Evolutionary conservation across 129 eudicot genomes (phyloP), one percentile per base, ranked within the genome.

Genomic region (Artemisia argyi): DNA sequence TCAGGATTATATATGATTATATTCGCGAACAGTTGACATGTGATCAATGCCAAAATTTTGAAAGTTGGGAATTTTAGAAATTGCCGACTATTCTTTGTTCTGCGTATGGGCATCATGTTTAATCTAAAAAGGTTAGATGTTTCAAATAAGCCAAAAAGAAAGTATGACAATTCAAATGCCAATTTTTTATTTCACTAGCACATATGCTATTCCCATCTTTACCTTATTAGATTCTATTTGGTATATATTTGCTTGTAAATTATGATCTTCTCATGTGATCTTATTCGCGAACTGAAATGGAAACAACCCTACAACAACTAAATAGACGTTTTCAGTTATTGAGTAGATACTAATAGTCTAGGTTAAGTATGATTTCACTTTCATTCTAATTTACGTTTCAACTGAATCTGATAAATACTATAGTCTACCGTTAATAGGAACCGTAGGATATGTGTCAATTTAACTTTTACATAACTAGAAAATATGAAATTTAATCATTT

Each of bases 11-110:
- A 54, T 26, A 24, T 24, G 28, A 24, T 24, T 26, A 2, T 57
- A 57, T 56, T 75, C 58, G 46, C 44, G 61, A 67, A 76, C 57
- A 58, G 53, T 76, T 75, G 73, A 76, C 68, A 47, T 67, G 74
- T 24, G 60, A 44, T 66, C 0, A 24, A 73, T 50, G 70, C 22
- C 28, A 28, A 39, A 42, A 53, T 20, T 54, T n/a, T 47, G 28
- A 46, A 57, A 56, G 19, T 57, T 26, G 18, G 50, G 68, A 22
- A 44, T 75, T 46, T 44, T 66, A 35, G 35, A 60, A 44, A 24
- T 47, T 76, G 52, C 20, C 20, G 26, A n/a, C 59, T 55, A 53
- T 74, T 39, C 72, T 74, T 46, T 16, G 68, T 57, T 66, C 51
- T 56, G 9, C 20, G 68, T 26, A 67, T 67, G 68, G 68, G n/a